Evolutionary conservation across 306 rosid genomes (phyloP), one percentile per base, ranked within the genome.

Genomic region (Gastrolobium villosum): DNA sequence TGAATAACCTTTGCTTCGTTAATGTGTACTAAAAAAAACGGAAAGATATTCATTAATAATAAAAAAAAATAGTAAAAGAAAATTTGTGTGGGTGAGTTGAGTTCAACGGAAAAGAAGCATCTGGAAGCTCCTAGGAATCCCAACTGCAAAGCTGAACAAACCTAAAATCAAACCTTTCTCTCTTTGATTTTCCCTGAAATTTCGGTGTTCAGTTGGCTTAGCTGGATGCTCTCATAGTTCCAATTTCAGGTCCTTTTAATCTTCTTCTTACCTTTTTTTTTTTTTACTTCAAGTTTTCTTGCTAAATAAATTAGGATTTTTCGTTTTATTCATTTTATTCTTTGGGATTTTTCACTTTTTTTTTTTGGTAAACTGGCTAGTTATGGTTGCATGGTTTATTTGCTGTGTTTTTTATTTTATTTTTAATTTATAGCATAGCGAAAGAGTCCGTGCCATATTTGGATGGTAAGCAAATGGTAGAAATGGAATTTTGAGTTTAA

Each of bases 111-210:
- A 79, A 49, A 43, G 80, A 83, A 62, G 20, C 1, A 73, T 80
- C 85, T 76, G 62, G 91, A 82, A 87, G 71, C 84, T 86, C 68
- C 79, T 56, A 43, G 45, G 76, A 85, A 79, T 71, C 79, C 14
- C 74, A 56, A 20, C 72, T 41, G n/a, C 28, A 11, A 39, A 45
- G 81, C 76, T 77, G 63, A 67, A 41, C 76, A 49, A 63, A 64
- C 52, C 73, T 70, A 72, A 4, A 48, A 64, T n/a, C 34, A 7
- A 31, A 2, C 2, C 20, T 62, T 50, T 40, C 65, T n/a, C n/a
- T 43, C 60, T 71, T 70, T 75, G 36, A 4, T 34, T 50, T 59
- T 44, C 35, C 30, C 60, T 8, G 39, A 69, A 60, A 53, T n/a
- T 53, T 53, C 14, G 63, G 2, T 62, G 70, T 52, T 61, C 39